Evolutionary conservation across 345 rosid genomes (phyloP).

Genomic region (Eucalyptus tenuipes): DNA sequence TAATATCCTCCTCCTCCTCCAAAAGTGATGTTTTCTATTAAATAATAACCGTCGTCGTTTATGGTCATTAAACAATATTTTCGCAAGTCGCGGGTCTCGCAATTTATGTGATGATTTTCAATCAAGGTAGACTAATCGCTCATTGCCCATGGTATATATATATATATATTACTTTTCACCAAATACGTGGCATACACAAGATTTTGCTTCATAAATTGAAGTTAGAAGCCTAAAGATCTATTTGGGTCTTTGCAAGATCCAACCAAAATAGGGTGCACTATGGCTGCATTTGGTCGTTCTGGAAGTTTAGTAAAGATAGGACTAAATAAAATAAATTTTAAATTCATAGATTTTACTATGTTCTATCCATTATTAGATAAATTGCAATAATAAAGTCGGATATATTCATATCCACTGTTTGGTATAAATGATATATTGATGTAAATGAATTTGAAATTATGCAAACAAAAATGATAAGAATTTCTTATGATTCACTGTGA

Average conservation of each 20-base stretch:
- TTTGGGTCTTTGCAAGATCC: neutral
- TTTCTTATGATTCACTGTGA: neutral
- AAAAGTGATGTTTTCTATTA: neutral
- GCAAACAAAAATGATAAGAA: too few relatives aligned
- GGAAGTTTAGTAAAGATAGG: neutral
- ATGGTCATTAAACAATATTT: neutral
- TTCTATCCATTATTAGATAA: too few relatives aligned
- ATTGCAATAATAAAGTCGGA: too few relatives aligned
- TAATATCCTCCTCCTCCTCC: too few relatives aligned
- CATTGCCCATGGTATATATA: too few relatives aligned
- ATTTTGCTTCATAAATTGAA: neutral
- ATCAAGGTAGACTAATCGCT: neutral
- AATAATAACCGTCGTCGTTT: neutral
- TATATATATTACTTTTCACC: too few relatives aligned
- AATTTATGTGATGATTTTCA: neutral
- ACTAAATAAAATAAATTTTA: neutral
- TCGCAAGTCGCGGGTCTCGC: neutral
- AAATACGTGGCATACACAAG: neutral
- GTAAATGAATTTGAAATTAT: too few relatives aligned
- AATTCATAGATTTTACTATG: too few relatives aligned
- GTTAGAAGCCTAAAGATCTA: neutral
- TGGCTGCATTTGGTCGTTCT: neutral
- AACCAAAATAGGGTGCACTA: neutral
- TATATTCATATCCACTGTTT: too few relatives aligned
- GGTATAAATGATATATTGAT: too few relatives aligned